A percentile compares a stretch with the other conserved stretches of the same genome.
Conservation (phyloP, 495 filamentous ascomycete species). For the Glutinoglossum americanum region DNA sequence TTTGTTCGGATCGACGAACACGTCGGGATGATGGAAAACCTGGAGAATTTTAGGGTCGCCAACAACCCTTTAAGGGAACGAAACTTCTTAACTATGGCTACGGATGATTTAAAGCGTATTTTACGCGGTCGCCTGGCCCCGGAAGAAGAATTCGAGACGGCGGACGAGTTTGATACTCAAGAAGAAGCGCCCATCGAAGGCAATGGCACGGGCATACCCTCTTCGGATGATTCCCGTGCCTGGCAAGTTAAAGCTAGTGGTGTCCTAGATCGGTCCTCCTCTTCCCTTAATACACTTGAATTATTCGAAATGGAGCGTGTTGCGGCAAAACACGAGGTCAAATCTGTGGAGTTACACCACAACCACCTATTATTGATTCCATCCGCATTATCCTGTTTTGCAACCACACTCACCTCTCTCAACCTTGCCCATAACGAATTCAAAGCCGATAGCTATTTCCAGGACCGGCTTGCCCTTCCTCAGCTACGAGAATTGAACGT, state of each 20-base stretch:
- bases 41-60: constrained; percentile 49
- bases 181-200: neutral
- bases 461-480: constrained; percentile 41
- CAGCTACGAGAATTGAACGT: constrained; percentile 56
- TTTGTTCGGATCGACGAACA: constrained; percentile 51
- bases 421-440: constrained; percentile 68
- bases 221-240: constrained; percentile 1
- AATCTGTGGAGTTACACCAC: constrained; percentile 44
- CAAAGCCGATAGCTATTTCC: constrained; percentile 32
- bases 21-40: constrained; percentile 58
- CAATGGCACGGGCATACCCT: neutral
- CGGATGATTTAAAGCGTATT: constrained; percentile 61
- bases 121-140: constrained; percentile 37
- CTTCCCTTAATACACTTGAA: constrained; percentile 30
- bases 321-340: constrained; percentile 22
- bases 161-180: neutral
- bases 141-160: constrained; percentile 8
- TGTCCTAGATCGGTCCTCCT: constrained; percentile 49
- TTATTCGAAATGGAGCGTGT: constrained; percentile 25
- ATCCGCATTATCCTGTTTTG: constrained; percentile 40
- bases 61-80: constrained; percentile 79
- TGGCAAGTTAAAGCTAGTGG: constrained; percentile 53
- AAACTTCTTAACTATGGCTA: constrained; percentile 57
- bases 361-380: constrained; percentile 57
- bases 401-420: constrained; percentile 44